Evolutionary conservation across 805 yeast species (phyloP).

Genomic region (Ogataea polymorpha): DNA sequence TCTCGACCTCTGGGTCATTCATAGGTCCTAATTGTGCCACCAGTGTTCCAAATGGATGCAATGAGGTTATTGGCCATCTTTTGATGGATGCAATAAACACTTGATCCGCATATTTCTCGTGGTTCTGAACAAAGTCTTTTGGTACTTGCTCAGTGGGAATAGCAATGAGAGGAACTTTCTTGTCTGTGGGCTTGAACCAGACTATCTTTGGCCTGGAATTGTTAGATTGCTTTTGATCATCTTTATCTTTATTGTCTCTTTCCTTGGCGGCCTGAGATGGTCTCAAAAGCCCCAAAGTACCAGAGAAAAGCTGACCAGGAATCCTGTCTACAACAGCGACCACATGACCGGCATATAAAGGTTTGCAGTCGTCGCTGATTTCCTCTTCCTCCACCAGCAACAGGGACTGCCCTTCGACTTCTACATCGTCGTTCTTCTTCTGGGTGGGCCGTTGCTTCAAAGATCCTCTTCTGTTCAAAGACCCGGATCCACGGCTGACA

Average conservation of each 20-base stretch:
- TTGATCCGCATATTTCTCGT: slow-evolving; percentile 74
- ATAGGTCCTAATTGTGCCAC: slow-evolving; percentile 82
- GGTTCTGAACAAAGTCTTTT: slow-evolving; percentile 88
- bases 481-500: slow-evolving; percentile 26
- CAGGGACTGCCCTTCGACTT: slow-evolving; percentile 95
- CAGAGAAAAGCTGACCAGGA: slow-evolving; percentile 94
- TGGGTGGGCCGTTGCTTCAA: slow-evolving; percentile 93
- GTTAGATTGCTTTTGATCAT: slow-evolving; percentile 24
- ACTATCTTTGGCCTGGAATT: slow-evolving; percentile 80
- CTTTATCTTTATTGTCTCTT: slow-evolving; percentile 49
- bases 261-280: slow-evolving; percentile 93
- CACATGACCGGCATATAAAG: slow-evolving; percentile 95
- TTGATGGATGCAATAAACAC: slow-evolving; percentile 92
- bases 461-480: slow-evolving; percentile 77
- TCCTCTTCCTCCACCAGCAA: slow-evolving; percentile 93
- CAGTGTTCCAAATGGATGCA: slow-evolving; percentile 96
- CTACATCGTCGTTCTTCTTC: slow-evolving; percentile 97
- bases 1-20: slow-evolving; percentile 73
- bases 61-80: slow-evolving; percentile 98
- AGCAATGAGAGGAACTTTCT: slow-evolving; percentile 95
- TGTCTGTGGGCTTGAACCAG: slow-evolving; percentile 98
- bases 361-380: slow-evolving; percentile 87
- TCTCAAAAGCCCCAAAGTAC: slow-evolving; percentile 88
- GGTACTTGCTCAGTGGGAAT: slow-evolving; percentile 99
- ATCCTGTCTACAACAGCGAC: slow-evolving; percentile 97